Base-by-base conservation (phyloP, 208 protist species). In the Acanthamoeba lenticulata region DNA sequence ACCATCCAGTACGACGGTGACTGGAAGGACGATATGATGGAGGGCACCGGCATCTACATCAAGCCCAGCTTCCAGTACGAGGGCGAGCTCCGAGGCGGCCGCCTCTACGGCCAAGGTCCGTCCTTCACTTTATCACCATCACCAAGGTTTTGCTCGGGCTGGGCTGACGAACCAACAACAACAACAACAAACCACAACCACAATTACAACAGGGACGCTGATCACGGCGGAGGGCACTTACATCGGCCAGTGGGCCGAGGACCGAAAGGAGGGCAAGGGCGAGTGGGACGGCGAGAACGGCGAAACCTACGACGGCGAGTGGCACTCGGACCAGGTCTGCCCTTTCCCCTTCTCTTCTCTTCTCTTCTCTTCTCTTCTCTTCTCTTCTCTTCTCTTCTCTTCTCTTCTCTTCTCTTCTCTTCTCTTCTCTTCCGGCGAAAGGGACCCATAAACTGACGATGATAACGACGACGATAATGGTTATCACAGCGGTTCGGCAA, bases 1-100 rank as follows among this genome's bases (percentile, higher is more conserved):
- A 83, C 11, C 27, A 24, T 47, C 36, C 55, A 89, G 47, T 89
- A 89, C 34, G 81, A 89, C 47, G 81, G 81, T 24, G 81, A 89
- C 5, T 89, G 81, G 81, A 89, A 89, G 47, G 45, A 62, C 49
- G 81, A 89, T 32, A 11, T 52, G 81, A 89, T 89, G 45, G 47
- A 52, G 47, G 81, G 81, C 7, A 34, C 13, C 9, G 81, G 81
- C 21, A 19, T 62, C 9, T 62, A 45, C 47, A 83, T 83, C 72
- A 83, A 52, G 34, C 34, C 34, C 42, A 17, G 42, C 6, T 52
- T 49, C 34, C 32, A 47, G 32, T 83, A 83, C 29, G 72, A 83
- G 42, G 72, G 72, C 38, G 42, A 52, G n/a, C 72, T 83, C 36
- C 32, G 29, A 32, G 38, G 24, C 42, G 72, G 72, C n/a, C 34